Conservation (phyloP, 2,329 filamentous ascomycete species). For the Aspergillus neotritici region DNA sequence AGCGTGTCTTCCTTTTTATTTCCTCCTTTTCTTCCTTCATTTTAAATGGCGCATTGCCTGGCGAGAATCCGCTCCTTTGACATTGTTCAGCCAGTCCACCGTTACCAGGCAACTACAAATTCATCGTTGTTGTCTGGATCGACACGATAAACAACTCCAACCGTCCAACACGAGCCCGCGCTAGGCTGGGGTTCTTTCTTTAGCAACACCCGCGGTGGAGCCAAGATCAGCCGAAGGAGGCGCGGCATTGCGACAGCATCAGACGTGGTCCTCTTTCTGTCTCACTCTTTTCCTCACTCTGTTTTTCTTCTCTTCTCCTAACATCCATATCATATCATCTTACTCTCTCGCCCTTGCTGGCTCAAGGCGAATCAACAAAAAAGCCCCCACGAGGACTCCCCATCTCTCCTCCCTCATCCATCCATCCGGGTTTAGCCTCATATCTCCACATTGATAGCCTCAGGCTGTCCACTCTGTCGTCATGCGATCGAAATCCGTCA, state of each 20-base stretch:
- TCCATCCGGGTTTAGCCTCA: constrained; percentile 1
- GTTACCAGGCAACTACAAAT: background rate
- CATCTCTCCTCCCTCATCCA: background rate
- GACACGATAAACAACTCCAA: constrained; percentile 4
- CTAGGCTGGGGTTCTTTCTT: constrained; percentile 13
- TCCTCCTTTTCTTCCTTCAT: too few species aligned
- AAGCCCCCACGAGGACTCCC: background rate
- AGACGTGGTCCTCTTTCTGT: background rate
- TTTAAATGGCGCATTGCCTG: too few species aligned
- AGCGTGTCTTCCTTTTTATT: too few species aligned
- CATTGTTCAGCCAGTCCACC: too few species aligned
- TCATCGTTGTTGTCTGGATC: background rate
- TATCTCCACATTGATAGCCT: background rate
- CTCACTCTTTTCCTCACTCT: background rate
- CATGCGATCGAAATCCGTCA: constrained; percentile 30
- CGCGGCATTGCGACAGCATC: constrained; percentile 6
- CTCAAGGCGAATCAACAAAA: background rate
- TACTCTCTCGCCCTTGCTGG: constrained; percentile 5
- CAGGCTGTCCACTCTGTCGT: constrained; percentile 2
- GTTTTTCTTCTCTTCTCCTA: background rate
- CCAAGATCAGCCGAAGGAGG: constrained; percentile 11
- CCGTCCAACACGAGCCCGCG: background rate
- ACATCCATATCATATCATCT: constrained; percentile 2
- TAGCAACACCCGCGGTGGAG: constrained; percentile 18
- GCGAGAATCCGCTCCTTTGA: too few species aligned